Evolutionary conservation across 2,329 filamentous ascomycete genomes (phyloP), one percentile per base, ranked within the genome.

Genomic region (Metarhizium rileyi): DNA sequence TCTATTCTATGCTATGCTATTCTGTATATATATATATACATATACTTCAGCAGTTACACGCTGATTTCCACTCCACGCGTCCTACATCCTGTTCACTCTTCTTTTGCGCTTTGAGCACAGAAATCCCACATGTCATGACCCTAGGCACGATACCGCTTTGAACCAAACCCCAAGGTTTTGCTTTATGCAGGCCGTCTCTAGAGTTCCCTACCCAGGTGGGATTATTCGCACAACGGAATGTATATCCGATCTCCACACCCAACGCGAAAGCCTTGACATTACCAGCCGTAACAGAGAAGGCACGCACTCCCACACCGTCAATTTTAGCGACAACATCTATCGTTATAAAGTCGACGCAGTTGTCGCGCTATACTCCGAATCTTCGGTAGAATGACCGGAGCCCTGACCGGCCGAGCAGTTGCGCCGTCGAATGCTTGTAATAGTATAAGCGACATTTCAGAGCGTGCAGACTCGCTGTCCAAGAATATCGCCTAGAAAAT

Each of bases 401-500:
- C 66, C 64, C 4, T 63, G 55, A 22, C 26, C 46, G 47, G 69
- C 72, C 20, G 69, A 62, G 64, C 61, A 43, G 70, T 68, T 10
- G 74, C 74, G 41, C 71, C 66, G 50, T 77, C 74, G 25, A 77
- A 72, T 1, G 73, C 71, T 54, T 77, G n/a, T n/a, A n/a, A n/a
- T n/a, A n/a, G 74, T 33, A 77, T 75, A 10, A 77, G 66, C n/a
- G 70, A 74, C 6, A 73, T 72, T 42, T 75, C 74, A 3, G 72
- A 76, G n/a, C 71, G 70, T 3, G 74, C 74, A 9, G 74, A 76
- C 25, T 73, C 73, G 22, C 74, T 73, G 2, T 73, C 71, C 52
- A 72, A 70, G 0, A 74, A 74, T 73, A 77, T 76, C 50, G 73
- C 71, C 53, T 74, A 74, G 42, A 77, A 73, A 56, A 77, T 66